Percentiles rank a stretch among this genome's conserved stretches.
phyloP scores from a whole-genome alignment of 768 basidiomycete species.

The Mycena galericulata region DNA sequence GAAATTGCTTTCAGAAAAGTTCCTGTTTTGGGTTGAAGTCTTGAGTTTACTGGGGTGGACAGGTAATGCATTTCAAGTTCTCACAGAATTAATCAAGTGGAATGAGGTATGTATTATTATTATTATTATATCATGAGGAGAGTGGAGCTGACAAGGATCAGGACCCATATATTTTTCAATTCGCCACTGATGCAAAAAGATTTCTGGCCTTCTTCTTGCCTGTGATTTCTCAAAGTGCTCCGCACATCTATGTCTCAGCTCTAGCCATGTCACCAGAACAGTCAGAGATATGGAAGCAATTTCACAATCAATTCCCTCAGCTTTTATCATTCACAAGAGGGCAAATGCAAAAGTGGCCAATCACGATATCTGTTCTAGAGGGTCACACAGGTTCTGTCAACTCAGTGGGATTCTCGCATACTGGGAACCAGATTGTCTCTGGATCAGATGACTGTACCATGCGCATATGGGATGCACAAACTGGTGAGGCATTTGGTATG shows the following conservation, averaged over 20 bases:
- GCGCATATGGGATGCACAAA: no score
- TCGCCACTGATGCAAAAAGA: not conserved
- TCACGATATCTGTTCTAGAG: not conserved
- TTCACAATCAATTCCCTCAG: not conserved
- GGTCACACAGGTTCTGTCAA: not conserved
- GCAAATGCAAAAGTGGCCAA: not conserved
- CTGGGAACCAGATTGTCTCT: no score
- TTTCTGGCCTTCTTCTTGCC: not conserved
- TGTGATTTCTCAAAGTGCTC: not conserved
- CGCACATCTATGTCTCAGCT: slow-evolving; percentile 2
- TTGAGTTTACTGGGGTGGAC: not conserved
- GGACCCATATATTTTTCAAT: not conserved
- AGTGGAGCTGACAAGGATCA: not conserved
- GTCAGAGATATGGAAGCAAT: not conserved
- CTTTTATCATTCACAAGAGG: not conserved
- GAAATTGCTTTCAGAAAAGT: not conserved
- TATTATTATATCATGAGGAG: not conserved
- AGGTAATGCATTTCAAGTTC: not conserved
- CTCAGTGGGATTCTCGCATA: no score
- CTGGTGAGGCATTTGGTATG: no score
- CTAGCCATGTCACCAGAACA: not conserved
- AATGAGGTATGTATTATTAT: not conserved
- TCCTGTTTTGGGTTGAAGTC: slow-evolving; percentile 9
- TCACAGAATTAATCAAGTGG: not conserved
- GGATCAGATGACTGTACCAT: no score